phyloP scores from a whole-genome alignment of 192 early-diverging fungal species.

The Linnemannia hyalina region DNA sequence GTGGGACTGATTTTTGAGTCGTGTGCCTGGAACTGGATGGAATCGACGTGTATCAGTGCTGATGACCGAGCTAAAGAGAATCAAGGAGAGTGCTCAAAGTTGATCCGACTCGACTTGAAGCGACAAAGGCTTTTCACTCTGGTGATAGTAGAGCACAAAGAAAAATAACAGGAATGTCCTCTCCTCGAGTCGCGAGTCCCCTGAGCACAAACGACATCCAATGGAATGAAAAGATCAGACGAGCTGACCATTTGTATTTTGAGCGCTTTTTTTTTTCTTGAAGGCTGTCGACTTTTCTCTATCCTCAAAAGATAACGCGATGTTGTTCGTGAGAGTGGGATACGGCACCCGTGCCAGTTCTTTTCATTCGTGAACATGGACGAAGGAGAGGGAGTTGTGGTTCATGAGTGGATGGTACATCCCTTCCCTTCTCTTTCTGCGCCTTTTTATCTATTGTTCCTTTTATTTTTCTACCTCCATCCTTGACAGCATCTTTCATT shows the following conservation, averaged over 20 bases:
- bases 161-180: not conserved
- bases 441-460: not conserved
- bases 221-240: not conserved
- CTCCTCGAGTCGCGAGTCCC: not conserved
- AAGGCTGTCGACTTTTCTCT: not conserved
- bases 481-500: not conserved
- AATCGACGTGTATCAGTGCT: not conserved
- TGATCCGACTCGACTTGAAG: not conserved
- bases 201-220: not conserved
- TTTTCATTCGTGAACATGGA: not conserved
- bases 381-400: not conserved
- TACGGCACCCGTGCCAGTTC: not conserved
- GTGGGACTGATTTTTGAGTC: not conserved
- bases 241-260: not conserved
- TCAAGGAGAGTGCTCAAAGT: not conserved
- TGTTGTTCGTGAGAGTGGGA: not conserved
- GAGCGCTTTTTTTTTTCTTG: not conserved
- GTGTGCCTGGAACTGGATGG: not conserved
- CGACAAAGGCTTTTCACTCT: not conserved
- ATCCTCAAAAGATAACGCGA: not conserved
- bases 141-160: not conserved
- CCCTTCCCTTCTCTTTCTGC: not conserved
- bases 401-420: too few species aligned
- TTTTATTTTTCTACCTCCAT: not conserved
- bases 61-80: not conserved